Base-by-base conservation (phyloP, 2,329 filamentous ascomycete genomes). In the Tolypocladium tundrense region DNA sequence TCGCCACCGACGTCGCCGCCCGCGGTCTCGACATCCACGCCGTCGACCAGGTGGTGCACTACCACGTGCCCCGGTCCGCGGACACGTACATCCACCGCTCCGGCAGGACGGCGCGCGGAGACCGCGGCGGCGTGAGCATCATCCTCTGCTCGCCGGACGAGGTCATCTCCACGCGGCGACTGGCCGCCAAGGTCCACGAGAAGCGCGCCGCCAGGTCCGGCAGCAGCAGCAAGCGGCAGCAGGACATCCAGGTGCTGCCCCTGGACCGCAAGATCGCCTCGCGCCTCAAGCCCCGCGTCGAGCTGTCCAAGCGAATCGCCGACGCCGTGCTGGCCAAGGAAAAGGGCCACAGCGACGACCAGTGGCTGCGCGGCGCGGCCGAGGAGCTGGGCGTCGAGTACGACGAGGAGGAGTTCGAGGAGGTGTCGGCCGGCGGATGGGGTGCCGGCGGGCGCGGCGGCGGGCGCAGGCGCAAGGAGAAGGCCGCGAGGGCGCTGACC, bases 71-170 rank as follows among this genome's bases (percentile, higher is more conserved):
- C 1, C 88, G 92, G 58, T 81, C 91, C 1, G 94, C 94, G 40
- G 93, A 97, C 71, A 88, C 88, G 53, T 99, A 99, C 69, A 92
- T 99, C 16, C 94, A 99, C 70, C 87, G 94, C 31, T 97, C 94
- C 1, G 94, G 94, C 14, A 89, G 94, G 63, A 97, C 94, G 1
- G 94, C 94, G 2, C 90, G 94, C 67, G 93, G 89, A 3, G 83
- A 87, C 24, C 83, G 83, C 14, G 83, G 81, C 0, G 94, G 94
- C 42, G 83, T 89, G 41, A 96, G 90, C 66, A 86, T 99, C 58
- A 78, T 99, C 5, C 85, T 99, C 56, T 97, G 94, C 68, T 86
- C 88, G 0, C 93, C 94, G 0, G 93, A 97, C 60, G 94, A 99
- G 75, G 91, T 96, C 1, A 81, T 86, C 2, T 89, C 91, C 0